phyloP scores from a whole-genome alignment of 306 rosid species.

The Hylodesmum podocarpum region DNA sequence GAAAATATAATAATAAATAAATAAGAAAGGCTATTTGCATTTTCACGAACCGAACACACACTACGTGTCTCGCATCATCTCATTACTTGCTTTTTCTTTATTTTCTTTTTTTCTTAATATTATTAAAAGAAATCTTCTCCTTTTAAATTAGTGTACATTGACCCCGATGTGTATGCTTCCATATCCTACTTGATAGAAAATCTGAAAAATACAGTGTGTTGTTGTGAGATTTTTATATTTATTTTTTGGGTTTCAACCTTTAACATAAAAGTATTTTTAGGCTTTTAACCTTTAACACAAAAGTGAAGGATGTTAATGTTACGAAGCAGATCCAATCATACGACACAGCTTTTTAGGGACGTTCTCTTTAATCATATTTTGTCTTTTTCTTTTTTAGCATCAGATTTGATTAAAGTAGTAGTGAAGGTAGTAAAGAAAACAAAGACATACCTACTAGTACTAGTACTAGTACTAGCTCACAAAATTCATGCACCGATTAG shows the following conservation, averaged over 20 bases:
- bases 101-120: not conserved
- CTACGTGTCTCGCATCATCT: constrained; percentile 17
- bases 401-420: constrained; percentile 44
- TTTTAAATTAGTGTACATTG: constrained; percentile 8
- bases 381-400: constrained; percentile 47
- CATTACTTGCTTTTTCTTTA: not conserved
- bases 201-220: not conserved
- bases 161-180: not conserved
- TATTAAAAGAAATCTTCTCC: not conserved
- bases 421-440: not conserved
- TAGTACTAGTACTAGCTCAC: not conserved
- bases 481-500: not conserved
- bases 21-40: constrained; percentile 6
- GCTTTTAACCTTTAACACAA: constrained; percentile 22
- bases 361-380: constrained; percentile 46
- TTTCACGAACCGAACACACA: constrained; percentile 7
- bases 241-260: not conserved
- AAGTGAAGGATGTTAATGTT: constrained; percentile 29
- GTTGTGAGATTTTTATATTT: not conserved
- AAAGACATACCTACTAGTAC: not conserved
- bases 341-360: constrained; percentile 55
- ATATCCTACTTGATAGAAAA: not conserved
- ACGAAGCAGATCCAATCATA: constrained; percentile 53
- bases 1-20: not conserved
- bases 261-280: not conserved